A percentile compares a stretch with the other conserved stretches of the same genome.
These are phyloP conservation scores for Suillus ampliporus DNA, from an alignment of 768 basidiomycete genomes.

Conservation along the genomic window DNA sequence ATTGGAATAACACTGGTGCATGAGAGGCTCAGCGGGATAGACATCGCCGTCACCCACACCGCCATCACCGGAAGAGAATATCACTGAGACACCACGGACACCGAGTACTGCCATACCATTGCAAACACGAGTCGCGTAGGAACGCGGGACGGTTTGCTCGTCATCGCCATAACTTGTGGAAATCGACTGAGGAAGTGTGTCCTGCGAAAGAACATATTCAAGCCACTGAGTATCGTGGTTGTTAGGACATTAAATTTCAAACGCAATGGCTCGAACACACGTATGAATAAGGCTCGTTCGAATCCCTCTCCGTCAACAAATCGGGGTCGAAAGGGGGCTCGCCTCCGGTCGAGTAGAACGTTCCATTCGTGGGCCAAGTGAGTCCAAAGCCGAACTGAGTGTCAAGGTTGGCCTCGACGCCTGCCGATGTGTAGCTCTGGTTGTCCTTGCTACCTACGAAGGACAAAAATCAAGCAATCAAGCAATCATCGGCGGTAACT, in stretches of 20 bases:
- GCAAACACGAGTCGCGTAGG: slow-evolving; percentile 65
- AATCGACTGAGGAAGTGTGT: slow-evolving; percentile 59
- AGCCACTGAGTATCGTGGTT: slow-evolving; percentile 54
- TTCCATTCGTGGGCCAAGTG: slow-evolving; percentile 61
- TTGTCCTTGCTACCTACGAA: slow-evolving; percentile 61
- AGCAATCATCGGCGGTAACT: slow-evolving; percentile 6
- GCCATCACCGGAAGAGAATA: slow-evolving; percentile 69
- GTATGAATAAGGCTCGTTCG: slow-evolving; percentile 55
- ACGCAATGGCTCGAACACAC: slow-evolving; percentile 33
- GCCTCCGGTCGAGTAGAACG: slow-evolving; percentile 68
- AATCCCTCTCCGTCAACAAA: slow-evolving; percentile 40
- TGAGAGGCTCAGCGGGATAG: slow-evolving; percentile 46
- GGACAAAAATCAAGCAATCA: slow-evolving; percentile 18
- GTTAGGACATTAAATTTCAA: background rate
- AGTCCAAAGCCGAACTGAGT: slow-evolving; percentile 72
- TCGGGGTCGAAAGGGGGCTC: slow-evolving; percentile 64
- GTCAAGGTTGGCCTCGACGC: slow-evolving; percentile 70
- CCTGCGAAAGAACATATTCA: slow-evolving; percentile 53
- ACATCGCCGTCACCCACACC: slow-evolving; percentile 72
- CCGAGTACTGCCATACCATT: slow-evolving; percentile 67
- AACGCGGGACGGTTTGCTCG: slow-evolving; percentile 72
- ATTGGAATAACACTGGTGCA: slow-evolving; percentile 61
- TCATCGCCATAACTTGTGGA: slow-evolving; percentile 77
- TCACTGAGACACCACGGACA: slow-evolving; percentile 67
- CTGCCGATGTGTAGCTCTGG: slow-evolving; percentile 57